These are phyloP conservation scores for Gillenia trifoliata DNA, from an alignment of 306 rosid genomes.

Conservation along the genomic window DNA sequence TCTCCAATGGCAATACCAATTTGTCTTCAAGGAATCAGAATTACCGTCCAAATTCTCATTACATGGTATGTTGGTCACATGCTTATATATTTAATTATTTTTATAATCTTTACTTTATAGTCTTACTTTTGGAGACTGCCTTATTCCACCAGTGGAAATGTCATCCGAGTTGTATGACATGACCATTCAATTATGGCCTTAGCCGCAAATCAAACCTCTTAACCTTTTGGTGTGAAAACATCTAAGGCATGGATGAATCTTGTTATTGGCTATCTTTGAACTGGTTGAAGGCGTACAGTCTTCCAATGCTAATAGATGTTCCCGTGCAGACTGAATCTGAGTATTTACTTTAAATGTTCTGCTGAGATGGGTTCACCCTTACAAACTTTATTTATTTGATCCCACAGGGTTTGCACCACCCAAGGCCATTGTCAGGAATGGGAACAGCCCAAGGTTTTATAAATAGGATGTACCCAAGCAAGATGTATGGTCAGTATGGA, in stretches of 20 bases:
- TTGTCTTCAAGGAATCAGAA: conserved; percentile 65
- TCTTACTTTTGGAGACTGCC: neutral
- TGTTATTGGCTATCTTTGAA: neutral
- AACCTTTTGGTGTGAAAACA: neutral
- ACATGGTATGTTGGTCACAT: conserved; percentile 44
- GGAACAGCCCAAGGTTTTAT: conserved; percentile 57
- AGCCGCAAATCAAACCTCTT: neutral
- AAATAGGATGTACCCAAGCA: conserved; percentile 72
- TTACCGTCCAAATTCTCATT: conserved; percentile 70
- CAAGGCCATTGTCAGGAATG: conserved; percentile 79
- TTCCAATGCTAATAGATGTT: neutral
- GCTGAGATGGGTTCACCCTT: neutral
- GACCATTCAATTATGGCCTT: neutral
- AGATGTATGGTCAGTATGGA: conserved; percentile 71
- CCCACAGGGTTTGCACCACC: conserved; percentile 81
- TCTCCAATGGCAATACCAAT: conserved; percentile 43
- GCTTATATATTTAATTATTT: too few relatives aligned
- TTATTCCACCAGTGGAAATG: neutral
- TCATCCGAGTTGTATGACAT: neutral
- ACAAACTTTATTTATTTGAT: neutral
- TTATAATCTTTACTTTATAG: neutral
- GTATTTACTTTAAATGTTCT: neutral
- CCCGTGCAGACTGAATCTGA: neutral
- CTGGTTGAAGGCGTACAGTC: neutral
- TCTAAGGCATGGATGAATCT: neutral